Percentiles rank a stretch among this genome's conserved stretches.
phyloP scores from a whole-genome alignment of 2,329 filamentous ascomycete species.

The Cercospora zeae-maydis region DNA sequence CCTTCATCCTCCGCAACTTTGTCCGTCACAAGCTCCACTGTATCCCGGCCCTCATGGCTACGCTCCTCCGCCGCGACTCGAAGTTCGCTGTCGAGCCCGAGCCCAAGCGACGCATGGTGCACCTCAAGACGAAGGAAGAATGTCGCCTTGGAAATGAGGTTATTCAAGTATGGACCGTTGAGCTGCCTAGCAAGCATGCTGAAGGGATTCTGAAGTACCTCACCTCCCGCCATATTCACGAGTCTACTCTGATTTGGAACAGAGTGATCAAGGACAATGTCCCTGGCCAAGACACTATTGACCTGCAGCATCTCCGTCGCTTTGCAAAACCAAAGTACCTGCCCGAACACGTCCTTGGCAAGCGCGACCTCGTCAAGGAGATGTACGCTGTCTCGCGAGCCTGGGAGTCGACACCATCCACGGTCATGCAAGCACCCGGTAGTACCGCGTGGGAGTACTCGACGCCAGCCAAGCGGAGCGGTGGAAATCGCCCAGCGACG shows the following conservation, averaged over 20 bases:
- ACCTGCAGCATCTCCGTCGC: conserved; percentile 62
- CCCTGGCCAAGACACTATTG: conserved; percentile 42
- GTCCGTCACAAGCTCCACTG: conserved; percentile 1
- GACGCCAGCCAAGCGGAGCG: conserved; percentile 57
- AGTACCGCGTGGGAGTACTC: conserved; percentile 50
- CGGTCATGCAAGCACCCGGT: conserved; percentile 32
- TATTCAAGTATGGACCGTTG: conserved; percentile 65
- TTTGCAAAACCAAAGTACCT: conserved; percentile 60
- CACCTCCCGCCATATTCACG: conserved; percentile 13
- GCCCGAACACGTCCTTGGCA: conserved; percentile 34
- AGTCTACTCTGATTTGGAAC: conserved; percentile 13
- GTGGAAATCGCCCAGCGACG: conserved; percentile 34
- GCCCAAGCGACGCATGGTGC: conserved; percentile 34
- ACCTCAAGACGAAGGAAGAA: conserved; percentile 50
- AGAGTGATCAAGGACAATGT: conserved; percentile 47
- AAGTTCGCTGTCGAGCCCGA: conserved; percentile 19
- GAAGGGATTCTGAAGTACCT: conserved; percentile 67
- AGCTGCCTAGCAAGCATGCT: conserved; percentile 67
- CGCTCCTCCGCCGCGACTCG: conserved; percentile 23
- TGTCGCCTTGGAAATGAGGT: conserved; percentile 49
- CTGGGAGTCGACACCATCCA: conserved; percentile 31
- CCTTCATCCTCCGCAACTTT: conserved; percentile 13
- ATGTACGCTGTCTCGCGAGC: conserved; percentile 34
- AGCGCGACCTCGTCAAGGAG: conserved; percentile 35
- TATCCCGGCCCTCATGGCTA: conserved; percentile 16